These are phyloP conservation scores for Neonothopanus nambi DNA, from an alignment of 1,284 basidiomycete species.

Conservation along the genomic window DNA sequence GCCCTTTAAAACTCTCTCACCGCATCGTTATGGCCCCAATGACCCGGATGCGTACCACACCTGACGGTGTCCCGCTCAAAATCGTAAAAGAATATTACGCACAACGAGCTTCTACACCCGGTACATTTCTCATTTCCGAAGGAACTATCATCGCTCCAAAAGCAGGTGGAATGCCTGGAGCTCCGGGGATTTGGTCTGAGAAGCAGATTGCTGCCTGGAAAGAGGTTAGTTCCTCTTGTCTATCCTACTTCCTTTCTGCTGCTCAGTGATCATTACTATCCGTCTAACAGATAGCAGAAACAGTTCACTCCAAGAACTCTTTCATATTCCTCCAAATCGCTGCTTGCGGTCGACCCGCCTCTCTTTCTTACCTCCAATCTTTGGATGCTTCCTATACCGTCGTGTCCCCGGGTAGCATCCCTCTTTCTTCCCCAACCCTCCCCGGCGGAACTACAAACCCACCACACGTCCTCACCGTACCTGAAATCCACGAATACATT, in stretches of 20 bases:
- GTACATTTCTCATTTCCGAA: constrained; percentile 34
- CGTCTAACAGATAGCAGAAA: constrained; percentile 22
- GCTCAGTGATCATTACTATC: too few relatives aligned
- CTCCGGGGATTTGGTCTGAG: constrained; percentile 29
- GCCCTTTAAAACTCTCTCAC: constrained; percentile 4
- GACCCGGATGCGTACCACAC: background rate
- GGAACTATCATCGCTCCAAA: constrained; percentile 26
- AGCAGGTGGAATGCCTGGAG: constrained; percentile 19
- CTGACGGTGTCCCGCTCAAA: background rate
- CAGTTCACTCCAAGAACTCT: constrained; percentile 38
- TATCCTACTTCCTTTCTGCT: background rate
- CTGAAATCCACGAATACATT: constrained; percentile 40
- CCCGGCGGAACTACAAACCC: too few relatives aligned
- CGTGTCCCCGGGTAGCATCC: constrained; percentile 5
- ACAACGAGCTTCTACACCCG: constrained; percentile 28
- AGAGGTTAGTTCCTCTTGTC: constrained; percentile 16
- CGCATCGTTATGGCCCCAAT: background rate
- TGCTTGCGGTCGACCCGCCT: constrained; percentile 40
- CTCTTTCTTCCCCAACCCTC: too few relatives aligned
- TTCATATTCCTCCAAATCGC: constrained; percentile 45
- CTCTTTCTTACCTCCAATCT: background rate
- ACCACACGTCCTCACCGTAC: constrained; percentile 29
- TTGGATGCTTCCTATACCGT: constrained; percentile 3
- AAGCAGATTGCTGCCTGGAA: constrained; percentile 34
- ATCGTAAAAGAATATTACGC: constrained; percentile 26